phyloP scores from a whole-genome alignment of 1,284 basidiomycete species.

The Tylopilus sp. region DNA sequence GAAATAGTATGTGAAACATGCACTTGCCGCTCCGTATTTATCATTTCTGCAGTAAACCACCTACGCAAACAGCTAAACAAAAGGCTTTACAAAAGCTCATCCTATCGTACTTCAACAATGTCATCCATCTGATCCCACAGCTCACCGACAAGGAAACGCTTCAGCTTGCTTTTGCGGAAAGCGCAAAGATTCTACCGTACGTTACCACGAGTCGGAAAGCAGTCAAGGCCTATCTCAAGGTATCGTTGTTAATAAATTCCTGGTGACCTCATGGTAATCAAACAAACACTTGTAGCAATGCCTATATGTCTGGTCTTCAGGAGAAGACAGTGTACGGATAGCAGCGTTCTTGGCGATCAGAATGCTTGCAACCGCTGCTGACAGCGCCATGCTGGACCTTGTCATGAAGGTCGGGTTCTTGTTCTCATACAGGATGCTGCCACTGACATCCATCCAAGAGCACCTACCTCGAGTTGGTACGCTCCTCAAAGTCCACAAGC shows the following conservation, averaged over 20 bases:
- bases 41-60: constrained; percentile 55
- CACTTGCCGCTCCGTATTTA: background rate
- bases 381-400: constrained; percentile 79
- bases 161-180: constrained; percentile 74
- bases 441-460: constrained; percentile 44
- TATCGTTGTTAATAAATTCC: constrained; percentile 22
- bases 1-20: constrained; percentile 64
- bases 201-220: constrained; percentile 78
- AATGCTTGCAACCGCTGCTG: constrained; percentile 72
- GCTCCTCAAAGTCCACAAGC: constrained; percentile 78
- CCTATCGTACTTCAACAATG: constrained; percentile 84
- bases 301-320: constrained; percentile 78
- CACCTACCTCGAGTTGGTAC: constrained; percentile 80
- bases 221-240: constrained; percentile 82
- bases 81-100: constrained; percentile 84
- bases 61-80: constrained; percentile 68
- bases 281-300: constrained; percentile 53
- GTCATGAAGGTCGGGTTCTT: constrained; percentile 69
- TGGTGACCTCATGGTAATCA: background rate
- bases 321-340: constrained; percentile 79
- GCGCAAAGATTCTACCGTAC: constrained; percentile 83
- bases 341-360: constrained; percentile 86
- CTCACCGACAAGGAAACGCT: constrained; percentile 67
- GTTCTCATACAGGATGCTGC: constrained; percentile 2
- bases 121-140: constrained; percentile 74